A percentile compares a stretch with the other conserved stretches of the same genome.
Evolutionary conservation across 345 rosid genomes (phyloP).

Genomic region (Salix koriyanagi): DNA sequence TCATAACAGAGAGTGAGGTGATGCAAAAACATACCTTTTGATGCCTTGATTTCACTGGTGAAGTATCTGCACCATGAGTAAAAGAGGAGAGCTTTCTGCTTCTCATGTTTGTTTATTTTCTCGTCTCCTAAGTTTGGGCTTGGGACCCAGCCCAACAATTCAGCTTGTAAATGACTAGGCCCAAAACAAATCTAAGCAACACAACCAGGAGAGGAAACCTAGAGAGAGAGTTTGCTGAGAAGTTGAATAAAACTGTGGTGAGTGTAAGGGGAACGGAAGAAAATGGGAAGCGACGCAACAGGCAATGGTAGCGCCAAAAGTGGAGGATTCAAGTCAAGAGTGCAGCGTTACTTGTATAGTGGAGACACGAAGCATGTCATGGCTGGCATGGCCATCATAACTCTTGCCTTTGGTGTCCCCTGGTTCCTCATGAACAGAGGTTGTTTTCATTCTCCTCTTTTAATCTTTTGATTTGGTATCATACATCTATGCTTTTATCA

Average conservation of each 20-base stretch:
- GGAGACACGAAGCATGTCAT: conserved; percentile 87
- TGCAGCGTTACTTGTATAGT: conserved; percentile 65
- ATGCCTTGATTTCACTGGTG: not conserved
- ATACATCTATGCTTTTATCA: not conserved
- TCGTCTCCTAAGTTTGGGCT: not conserved
- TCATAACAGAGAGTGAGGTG: not conserved
- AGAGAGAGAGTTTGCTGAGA: not conserved
- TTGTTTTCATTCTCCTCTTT: conserved; percentile 16
- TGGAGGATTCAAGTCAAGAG: conserved; percentile 54
- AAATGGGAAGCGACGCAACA: conserved; percentile 46
- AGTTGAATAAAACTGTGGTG: not conserved
- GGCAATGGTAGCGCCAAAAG: conserved; percentile 16
- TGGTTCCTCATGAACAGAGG: conserved; percentile 88
- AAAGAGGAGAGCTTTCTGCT: not conserved
- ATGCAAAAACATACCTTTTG: not conserved
- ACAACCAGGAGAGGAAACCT: not conserved
- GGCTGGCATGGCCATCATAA: conserved; percentile 58
- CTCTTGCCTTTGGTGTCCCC: conserved; percentile 63
- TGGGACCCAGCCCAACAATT: not conserved
- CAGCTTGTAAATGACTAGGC: not conserved
- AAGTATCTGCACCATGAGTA: not conserved
- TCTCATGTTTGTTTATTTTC: not conserved
- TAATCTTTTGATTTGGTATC: not conserved
- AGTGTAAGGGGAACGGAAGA: not conserved
- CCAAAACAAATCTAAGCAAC: not conserved